Evolutionary conservation across 164 flowering plant genomes (phyloP).

Genomic region (Berberis thunbergii): DNA sequence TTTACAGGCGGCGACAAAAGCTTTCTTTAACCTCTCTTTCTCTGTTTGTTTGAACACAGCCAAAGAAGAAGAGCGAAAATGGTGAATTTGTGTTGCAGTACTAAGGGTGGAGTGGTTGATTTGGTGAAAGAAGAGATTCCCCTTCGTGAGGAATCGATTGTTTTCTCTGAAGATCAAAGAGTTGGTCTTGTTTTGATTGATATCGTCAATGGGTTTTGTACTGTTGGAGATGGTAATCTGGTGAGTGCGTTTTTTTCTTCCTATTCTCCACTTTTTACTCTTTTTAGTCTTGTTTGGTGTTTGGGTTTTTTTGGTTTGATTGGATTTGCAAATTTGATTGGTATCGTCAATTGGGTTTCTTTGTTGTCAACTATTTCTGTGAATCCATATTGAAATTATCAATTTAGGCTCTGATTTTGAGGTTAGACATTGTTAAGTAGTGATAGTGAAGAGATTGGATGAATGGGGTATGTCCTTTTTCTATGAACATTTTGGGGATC

Average conservation of each 20-base stretch:
- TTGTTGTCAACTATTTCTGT: too few relatives aligned
- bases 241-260: constrained; percentile 7
- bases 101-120: constrained; percentile 11
- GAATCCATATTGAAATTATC: too few relatives aligned
- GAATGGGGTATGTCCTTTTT: too few relatives aligned
- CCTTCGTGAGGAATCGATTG: constrained; percentile 32
- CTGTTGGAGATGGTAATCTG: constrained; percentile 64
- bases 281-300: background rate
- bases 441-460: too few relatives aligned
- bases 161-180: constrained; percentile 20
- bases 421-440: too few relatives aligned
- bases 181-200: constrained; percentile 57
- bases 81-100: constrained; percentile 17
- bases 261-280: background rate
- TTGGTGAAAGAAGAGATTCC: constrained; percentile 43
- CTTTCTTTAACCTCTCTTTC: background rate
- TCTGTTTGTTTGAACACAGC: background rate
- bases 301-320: background rate
- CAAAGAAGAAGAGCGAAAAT: background rate
- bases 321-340: background rate
- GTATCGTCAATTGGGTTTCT: too few relatives aligned
- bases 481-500: too few relatives aligned
- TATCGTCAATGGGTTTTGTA: constrained; percentile 60
- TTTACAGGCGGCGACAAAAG: background rate
- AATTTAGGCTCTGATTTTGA: too few relatives aligned